Percentiles rank a stretch among this genome's conserved stretches.
Conservation (phyloP, 345 rosid species). For the Citrus medica region DNA sequence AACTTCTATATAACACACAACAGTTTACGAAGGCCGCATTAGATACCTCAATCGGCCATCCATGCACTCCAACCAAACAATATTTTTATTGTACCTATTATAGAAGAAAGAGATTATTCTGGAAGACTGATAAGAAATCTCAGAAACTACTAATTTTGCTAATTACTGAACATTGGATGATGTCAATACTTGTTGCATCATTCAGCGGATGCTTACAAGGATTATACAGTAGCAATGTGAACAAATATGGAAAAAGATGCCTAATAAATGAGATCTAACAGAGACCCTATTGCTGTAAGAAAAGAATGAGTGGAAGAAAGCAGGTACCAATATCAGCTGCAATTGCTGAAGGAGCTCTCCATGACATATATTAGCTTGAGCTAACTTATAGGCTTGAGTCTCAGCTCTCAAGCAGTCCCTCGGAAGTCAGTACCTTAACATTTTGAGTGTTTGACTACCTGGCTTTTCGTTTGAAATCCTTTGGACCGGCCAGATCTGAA, state of each 20-base stretch:
- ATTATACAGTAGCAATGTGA: neutral
- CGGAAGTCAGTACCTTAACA: too few species aligned
- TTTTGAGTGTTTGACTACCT: too few species aligned
- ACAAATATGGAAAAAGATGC: neutral
- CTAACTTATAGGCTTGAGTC: too few species aligned
- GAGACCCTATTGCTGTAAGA: too few species aligned
- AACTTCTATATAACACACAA: neutral
- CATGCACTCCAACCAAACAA: neutral
- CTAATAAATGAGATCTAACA: neutral
- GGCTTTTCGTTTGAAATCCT: too few species aligned
- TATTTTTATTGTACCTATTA: conserved; percentile 1
- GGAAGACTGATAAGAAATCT: neutral
- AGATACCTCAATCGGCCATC: neutral
- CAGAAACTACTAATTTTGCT: neutral
- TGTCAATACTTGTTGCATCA: neutral
- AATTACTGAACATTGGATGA: neutral
- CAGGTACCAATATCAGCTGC: too few species aligned
- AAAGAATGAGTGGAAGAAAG: too few species aligned
- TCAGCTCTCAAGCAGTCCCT: too few species aligned
- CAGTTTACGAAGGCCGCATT: neutral
- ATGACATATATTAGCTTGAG: too few species aligned
- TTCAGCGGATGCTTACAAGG: neutral
- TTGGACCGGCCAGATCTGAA: too few species aligned
- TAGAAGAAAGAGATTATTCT: too few species aligned
- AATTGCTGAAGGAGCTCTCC: too few species aligned